Evolutionary conservation across 495 filamentous ascomycete species (phyloP).

Genomic region (Penicillium arizonense): DNA sequence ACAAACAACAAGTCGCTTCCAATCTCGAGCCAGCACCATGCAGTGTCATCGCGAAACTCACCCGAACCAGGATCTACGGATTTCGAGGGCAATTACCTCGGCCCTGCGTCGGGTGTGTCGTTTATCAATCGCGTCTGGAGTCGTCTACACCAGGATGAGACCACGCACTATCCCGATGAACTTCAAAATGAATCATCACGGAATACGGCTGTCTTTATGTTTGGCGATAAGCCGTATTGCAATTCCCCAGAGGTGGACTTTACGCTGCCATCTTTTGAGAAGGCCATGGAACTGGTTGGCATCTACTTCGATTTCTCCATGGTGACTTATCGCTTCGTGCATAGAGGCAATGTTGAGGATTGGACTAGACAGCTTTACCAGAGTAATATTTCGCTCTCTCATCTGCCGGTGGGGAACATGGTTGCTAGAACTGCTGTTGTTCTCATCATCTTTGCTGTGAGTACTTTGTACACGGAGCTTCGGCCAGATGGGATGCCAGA

Average conservation of each 20-base stretch:
- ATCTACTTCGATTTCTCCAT: constrained; percentile 50
- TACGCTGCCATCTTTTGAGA: constrained; percentile 34
- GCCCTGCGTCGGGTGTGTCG: constrained; percentile 44
- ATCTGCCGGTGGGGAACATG: constrained; percentile 34
- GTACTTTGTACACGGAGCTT: constrained; percentile 36
- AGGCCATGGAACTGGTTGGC: constrained; percentile 33
- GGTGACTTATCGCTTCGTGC: constrained; percentile 48
- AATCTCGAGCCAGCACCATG: constrained; percentile 4
- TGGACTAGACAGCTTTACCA: constrained; percentile 42
- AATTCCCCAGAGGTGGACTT: constrained; percentile 30
- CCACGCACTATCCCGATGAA: constrained; percentile 31
- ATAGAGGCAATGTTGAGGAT: constrained; percentile 37
- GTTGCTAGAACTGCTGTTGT: constrained; percentile 44
- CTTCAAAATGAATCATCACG: constrained; percentile 33
- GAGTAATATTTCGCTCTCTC: constrained; percentile 32
- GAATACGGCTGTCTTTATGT: constrained; percentile 44
- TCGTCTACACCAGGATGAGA: constrained; percentile 42
- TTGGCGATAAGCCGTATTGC: constrained; percentile 44
- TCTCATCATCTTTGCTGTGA: constrained; percentile 44
- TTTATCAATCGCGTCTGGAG: constrained; percentile 49
- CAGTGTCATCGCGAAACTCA: constrained; percentile 32
- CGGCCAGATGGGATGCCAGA: constrained; percentile 16
- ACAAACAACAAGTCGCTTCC: constrained; percentile 7
- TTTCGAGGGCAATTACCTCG: constrained; percentile 47
- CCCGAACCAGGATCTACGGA: constrained; percentile 46